These are phyloP conservation scores for Mrakia gelida DNA, from an alignment of 768 basidiomycete species.

Conservation along the genomic window DNA sequence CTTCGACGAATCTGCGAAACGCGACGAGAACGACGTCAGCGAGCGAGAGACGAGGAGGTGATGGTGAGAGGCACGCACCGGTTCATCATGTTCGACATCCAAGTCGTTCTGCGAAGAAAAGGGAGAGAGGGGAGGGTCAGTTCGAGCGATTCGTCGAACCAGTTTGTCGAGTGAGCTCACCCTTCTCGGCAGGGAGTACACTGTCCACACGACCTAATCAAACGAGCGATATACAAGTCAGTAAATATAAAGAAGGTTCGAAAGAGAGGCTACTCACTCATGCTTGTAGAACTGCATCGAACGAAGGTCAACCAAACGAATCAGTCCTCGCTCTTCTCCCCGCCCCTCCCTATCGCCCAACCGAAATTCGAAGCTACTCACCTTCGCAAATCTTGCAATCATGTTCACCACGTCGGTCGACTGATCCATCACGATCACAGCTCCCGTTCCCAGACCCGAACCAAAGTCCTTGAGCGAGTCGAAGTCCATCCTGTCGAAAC, in stretches of 20 bases:
- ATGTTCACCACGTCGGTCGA: slow-evolving; percentile 89
- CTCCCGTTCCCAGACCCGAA: slow-evolving; percentile 95
- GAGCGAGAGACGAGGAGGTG: too few relatives aligned
- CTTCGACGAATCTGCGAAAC: slow-evolving; percentile 65
- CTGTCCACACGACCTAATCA: slow-evolving; percentile 71
- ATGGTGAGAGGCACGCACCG: too few relatives aligned
- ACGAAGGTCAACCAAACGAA: not conserved
- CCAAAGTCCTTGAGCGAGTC: slow-evolving; percentile 95
- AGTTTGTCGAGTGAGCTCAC: too few relatives aligned
- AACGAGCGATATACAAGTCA: not conserved
- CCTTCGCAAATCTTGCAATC: slow-evolving; percentile 87
- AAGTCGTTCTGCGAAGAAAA: slow-evolving; percentile 58
- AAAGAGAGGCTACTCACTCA: slow-evolving; percentile 48
- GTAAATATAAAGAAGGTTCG: not conserved
- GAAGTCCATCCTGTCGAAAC: slow-evolving; percentile 76
- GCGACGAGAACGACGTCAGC: not conserved
- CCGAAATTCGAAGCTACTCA: slow-evolving; percentile 40
- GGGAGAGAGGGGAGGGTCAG: too few relatives aligned
- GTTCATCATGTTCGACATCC: slow-evolving; percentile 99
- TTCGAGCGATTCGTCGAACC: too few relatives aligned
- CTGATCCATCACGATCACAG: slow-evolving; percentile 99
- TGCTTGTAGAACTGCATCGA: slow-evolving; percentile 85
- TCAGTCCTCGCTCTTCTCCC: not conserved
- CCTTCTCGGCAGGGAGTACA: slow-evolving; percentile 77
- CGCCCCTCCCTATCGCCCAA: not conserved